phyloP scores from a whole-genome alignment of 345 rosid species.

The Clarkia xantiana region DNA sequence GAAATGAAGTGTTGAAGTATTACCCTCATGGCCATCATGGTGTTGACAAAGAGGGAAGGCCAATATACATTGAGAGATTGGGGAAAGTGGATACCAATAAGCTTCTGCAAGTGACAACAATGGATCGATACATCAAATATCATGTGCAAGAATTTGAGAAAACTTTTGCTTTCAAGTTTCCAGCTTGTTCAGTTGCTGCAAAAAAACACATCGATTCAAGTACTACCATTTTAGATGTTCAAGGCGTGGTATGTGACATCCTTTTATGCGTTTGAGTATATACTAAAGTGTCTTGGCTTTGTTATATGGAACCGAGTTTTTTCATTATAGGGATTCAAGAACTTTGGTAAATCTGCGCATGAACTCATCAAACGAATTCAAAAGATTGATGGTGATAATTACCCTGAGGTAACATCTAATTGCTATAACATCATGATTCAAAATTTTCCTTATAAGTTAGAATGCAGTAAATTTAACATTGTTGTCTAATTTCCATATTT shows the following conservation, averaged over 20 bases:
- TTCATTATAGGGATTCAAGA: slow-evolving; percentile 25
- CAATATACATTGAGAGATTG: slow-evolving; percentile 28
- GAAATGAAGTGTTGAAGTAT: slow-evolving; percentile 25
- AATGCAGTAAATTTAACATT: background rate
- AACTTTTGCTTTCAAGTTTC: slow-evolving; percentile 27
- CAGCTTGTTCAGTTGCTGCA: slow-evolving; percentile 30
- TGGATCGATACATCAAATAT: slow-evolving; percentile 28
- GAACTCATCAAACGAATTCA: slow-evolving; percentile 30
- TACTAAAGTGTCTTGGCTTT: background rate
- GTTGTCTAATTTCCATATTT: background rate
- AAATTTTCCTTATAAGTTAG: no score
- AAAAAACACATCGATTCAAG: slow-evolving; percentile 34
- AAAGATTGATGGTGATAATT: slow-evolving; percentile 37
- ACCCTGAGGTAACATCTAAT: slow-evolving; percentile 28
- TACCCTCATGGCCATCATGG: slow-evolving; percentile 36
- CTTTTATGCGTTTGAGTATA: background rate
- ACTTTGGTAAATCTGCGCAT: slow-evolving; percentile 25
- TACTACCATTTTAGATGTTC: slow-evolving; percentile 36
- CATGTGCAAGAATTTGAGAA: slow-evolving; percentile 35
- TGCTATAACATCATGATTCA: no score
- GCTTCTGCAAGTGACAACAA: slow-evolving; percentile 27
- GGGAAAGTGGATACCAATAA: slow-evolving; percentile 28
- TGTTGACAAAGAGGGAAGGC: slow-evolving; percentile 35
- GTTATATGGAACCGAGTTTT: background rate
- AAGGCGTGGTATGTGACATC: slow-evolving; percentile 24